Conservation (phyloP, 345 rosid genomes). For the Gossypium bickii region DNA sequence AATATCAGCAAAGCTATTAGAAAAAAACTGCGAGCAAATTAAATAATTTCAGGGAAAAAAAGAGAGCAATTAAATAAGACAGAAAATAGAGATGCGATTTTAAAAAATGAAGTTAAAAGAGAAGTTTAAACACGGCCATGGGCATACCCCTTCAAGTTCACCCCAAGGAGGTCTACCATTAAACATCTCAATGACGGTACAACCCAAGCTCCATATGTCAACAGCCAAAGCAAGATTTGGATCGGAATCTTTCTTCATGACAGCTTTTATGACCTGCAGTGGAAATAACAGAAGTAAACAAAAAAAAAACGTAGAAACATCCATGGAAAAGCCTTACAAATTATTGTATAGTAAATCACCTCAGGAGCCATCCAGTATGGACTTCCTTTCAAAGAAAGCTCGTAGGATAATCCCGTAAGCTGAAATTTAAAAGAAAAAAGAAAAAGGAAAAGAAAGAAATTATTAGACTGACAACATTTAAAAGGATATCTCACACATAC, state of each 20-base stretch:
- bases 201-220: constrained; percentile 77
- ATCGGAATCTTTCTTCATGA: constrained; percentile 35
- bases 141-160: constrained; percentile 60
- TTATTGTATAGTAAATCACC: constrained; percentile 31
- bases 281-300: constrained; percentile 2
- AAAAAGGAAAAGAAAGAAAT: neutral
- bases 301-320: neutral
- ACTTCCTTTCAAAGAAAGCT: constrained; percentile 66
- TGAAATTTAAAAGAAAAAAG: constrained; percentile 16
- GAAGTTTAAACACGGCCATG: constrained; percentile 10
- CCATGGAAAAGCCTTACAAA: neutral
- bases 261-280: constrained; percentile 51
- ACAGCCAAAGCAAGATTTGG: constrained; percentile 65
- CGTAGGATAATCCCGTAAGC: constrained; percentile 50
- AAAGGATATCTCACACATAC: constrained; percentile 2
- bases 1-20: no score
- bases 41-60: no score
- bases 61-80: no score
- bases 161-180: constrained; percentile 72
- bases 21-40: no score
- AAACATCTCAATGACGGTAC: constrained; percentile 65
- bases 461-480: constrained; percentile 5
- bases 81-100: no score
- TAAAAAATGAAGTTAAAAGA: neutral
- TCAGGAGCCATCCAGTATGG: constrained; percentile 91